Percentiles rank a stretch among this genome's conserved stretches.
Evolutionary conservation across 768 basidiomycete species (phyloP).

Genomic region (Lactarius pseudohatsudake): DNA sequence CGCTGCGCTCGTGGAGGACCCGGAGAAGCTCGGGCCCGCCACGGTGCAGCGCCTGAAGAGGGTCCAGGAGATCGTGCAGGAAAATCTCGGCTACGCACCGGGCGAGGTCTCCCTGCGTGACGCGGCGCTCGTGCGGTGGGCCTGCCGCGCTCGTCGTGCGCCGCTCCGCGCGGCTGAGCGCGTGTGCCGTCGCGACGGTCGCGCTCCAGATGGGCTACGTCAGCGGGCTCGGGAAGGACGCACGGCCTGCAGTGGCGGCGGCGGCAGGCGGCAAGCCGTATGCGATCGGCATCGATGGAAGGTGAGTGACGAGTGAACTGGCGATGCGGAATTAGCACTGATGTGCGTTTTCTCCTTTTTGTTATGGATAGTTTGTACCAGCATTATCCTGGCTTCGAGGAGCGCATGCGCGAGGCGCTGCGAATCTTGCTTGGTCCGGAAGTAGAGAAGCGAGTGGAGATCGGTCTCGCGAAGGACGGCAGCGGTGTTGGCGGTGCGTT

Average conservation of each 20-base stretch:
- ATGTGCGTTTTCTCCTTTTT: not conserved
- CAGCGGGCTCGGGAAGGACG: conserved; percentile 42
- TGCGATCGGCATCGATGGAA: conserved; percentile 90
- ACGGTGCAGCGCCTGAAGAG: conserved; percentile 45
- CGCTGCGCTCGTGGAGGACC: conserved; percentile 11
- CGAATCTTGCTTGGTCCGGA: conserved; percentile 74
- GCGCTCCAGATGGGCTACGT: conserved; percentile 79
- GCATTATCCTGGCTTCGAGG: conserved; percentile 87
- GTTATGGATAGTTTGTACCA: conserved; percentile 69
- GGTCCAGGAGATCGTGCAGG: conserved; percentile 60
- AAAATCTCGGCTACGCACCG: conserved; percentile 57
- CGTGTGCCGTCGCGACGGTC: conserved; percentile 83
- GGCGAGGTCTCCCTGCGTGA: conserved; percentile 49
- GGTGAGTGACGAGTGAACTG: conserved; percentile 44
- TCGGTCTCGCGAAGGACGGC: conserved; percentile 96
- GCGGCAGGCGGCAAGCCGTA: conserved; percentile 50
- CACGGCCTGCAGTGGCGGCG: conserved; percentile 23
- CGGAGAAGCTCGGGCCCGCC: conserved; percentile 22
- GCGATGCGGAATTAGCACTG: conserved; percentile 5
- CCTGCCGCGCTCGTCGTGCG: conserved; percentile 72
- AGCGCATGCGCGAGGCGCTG: conserved; percentile 70
- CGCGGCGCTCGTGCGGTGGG: conserved; percentile 76
- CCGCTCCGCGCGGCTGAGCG: conserved; percentile 82
- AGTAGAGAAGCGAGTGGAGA: conserved; percentile 75
- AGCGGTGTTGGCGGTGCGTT: conserved; percentile 94